Percentiles rank a stretch among this genome's conserved stretches.
These are phyloP conservation scores for Phialophora verrucosa DNA, from an alignment of 2,329 filamentous ascomycete genomes.

Conservation along the genomic window DNA sequence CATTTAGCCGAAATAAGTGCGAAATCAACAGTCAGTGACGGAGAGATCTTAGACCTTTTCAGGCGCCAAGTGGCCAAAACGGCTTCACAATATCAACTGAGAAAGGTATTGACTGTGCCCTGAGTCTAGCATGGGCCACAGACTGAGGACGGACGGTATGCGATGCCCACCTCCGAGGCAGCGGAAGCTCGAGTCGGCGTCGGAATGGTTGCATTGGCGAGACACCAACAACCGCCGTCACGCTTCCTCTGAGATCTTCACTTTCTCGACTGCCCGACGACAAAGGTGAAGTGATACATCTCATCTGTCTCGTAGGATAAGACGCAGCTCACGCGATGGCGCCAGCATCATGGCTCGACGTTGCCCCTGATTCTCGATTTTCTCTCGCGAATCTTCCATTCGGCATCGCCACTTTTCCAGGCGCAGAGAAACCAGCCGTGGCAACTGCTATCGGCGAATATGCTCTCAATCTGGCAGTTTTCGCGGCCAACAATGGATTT, in stretches of 20 bases:
- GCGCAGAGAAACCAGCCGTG: neutral
- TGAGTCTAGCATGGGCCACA: no score
- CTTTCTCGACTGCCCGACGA: neutral
- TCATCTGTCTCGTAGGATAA: neutral
- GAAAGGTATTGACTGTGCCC: no score
- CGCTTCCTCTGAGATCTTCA: neutral
- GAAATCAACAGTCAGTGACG: no score
- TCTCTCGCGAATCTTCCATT: constrained; percentile 7
- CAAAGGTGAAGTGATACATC: neutral
- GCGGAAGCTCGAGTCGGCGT: neutral
- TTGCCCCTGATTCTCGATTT: constrained; percentile 3
- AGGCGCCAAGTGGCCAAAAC: no score
- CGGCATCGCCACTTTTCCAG: constrained; percentile 6
- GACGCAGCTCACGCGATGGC: neutral
- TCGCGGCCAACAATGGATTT: constrained; percentile 3
- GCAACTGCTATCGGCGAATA: constrained; percentile 4
- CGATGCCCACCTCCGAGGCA: neutral
- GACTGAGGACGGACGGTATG: no score
- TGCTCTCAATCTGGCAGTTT: constrained; percentile 7
- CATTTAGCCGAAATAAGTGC: no score
- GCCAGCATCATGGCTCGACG: constrained; percentile 4
- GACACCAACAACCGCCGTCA: neutral
- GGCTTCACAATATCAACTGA: no score
- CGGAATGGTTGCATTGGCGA: neutral
- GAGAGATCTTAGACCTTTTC: no score